phyloP scores from a whole-genome alignment of 306 rosid species.

The Begonia loranthoides region DNA sequence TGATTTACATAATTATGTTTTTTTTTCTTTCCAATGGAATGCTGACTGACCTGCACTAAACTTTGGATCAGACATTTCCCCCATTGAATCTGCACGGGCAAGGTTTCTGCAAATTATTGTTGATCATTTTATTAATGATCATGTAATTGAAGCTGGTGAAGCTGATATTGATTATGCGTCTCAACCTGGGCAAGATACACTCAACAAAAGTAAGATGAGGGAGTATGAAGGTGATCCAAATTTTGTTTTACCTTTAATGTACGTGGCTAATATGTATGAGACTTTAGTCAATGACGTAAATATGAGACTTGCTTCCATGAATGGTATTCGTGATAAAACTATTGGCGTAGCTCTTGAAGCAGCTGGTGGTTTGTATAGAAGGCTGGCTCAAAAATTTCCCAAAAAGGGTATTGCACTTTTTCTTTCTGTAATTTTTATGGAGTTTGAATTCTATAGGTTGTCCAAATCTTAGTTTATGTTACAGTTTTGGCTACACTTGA shows the following conservation, averaged over 20 bases:
- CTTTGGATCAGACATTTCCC: constrained; percentile 52
- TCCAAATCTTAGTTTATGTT: no score
- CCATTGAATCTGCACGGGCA: constrained; percentile 73
- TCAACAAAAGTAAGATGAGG: constrained; percentile 64
- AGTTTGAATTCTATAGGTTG: not conserved
- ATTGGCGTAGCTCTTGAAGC: constrained; percentile 98
- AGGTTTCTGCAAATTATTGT: constrained; percentile 72
- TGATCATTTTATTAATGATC: constrained; percentile 60
- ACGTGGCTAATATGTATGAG: constrained; percentile 91
- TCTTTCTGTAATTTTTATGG: not conserved
- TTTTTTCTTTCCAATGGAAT: constrained; percentile 3
- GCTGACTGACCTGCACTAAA: constrained; percentile 11
- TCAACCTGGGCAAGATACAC: constrained; percentile 53
- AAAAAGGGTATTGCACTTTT: constrained; percentile 46
- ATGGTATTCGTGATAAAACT: constrained; percentile 79
- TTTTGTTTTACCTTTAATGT: constrained; percentile 81
- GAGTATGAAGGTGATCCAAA: constrained; percentile 78
- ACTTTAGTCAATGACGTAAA: constrained; percentile 64
- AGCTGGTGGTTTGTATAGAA: constrained; percentile 92
- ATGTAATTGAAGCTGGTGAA: constrained; percentile 45
- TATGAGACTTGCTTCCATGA: constrained; percentile 68
- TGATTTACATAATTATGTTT: not conserved
- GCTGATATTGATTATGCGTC: constrained; percentile 40
- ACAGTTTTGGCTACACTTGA: no score
- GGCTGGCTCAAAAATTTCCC: constrained; percentile 85